Conservation (phyloP, 208 protist species). For the Endotrypanum monterogeii region DNA sequence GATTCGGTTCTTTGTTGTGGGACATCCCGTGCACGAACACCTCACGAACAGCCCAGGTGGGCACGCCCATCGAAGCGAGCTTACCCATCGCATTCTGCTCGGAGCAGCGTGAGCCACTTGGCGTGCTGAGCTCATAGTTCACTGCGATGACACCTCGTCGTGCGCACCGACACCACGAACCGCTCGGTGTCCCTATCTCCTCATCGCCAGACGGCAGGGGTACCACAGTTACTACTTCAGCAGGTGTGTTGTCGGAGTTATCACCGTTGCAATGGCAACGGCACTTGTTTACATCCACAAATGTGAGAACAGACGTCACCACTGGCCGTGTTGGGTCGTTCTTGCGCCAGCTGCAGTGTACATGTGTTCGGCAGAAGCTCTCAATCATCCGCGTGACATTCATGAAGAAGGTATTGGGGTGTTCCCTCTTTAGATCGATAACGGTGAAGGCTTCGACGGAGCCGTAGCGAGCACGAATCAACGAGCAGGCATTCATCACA, state of each 20-base stretch:
- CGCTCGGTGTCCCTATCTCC: conserved; percentile 37
- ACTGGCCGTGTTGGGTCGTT: conserved; percentile 77
- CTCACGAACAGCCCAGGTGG: conserved; percentile 80
- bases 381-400: conserved; percentile 48
- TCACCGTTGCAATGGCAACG: conserved; percentile 42
- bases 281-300: conserved; percentile 71
- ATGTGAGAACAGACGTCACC: conserved; percentile 89
- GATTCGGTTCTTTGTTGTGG: conserved; percentile 72
- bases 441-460: conserved; percentile 63
- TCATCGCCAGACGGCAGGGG: conserved; percentile 18
- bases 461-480: conserved; percentile 69
- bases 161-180: conserved; percentile 78
- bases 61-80: conserved; percentile 72
- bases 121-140: conserved; percentile 92
- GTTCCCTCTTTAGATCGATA: conserved; percentile 62
- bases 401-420: conserved; percentile 53
- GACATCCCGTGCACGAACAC: conserved; percentile 86
- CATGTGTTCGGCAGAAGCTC: conserved; percentile 43
- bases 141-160: conserved; percentile 74
- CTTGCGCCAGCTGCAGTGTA: conserved; percentile 88
- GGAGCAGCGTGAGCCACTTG: conserved; percentile 87
- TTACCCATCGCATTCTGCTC: conserved; percentile 91
- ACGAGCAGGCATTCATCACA: conserved; percentile 68
- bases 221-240: conserved; percentile 20
- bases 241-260: conserved; percentile 10